phyloP scores from a whole-genome alignment of 2,329 filamentous ascomycete species.

The Onygena corvina region DNA sequence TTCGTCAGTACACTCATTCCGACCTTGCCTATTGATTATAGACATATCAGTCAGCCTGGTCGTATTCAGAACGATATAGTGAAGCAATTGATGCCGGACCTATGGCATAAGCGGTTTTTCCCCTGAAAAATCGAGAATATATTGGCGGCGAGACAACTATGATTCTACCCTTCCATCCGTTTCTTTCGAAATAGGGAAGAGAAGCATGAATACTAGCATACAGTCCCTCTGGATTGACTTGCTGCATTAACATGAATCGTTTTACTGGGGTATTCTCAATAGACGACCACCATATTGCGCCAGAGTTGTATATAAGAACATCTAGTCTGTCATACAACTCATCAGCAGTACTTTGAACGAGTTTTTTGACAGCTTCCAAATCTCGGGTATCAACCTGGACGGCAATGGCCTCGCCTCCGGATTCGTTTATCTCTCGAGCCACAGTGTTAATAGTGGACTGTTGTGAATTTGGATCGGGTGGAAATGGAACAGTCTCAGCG shows the following conservation, averaged over 20 bases:
- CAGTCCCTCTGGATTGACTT: conserved; percentile 61
- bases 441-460: conserved; percentile 72
- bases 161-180: conserved; percentile 49
- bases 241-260: conserved; percentile 67
- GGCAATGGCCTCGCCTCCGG: conserved; percentile 52
- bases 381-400: conserved; percentile 59
- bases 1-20: conserved; percentile 73
- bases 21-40: conserved; percentile 48
- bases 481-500: conserved; percentile 46
- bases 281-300: conserved; percentile 73
- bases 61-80: not conserved
- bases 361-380: conserved; percentile 46
- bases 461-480: conserved; percentile 63
- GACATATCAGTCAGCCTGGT: not conserved
- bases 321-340: conserved; percentile 53
- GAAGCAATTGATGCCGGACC: conserved; percentile 24
- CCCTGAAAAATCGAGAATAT: conserved; percentile 71
- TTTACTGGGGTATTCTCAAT: conserved; percentile 61
- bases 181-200: conserved; percentile 52
- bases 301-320: conserved; percentile 68
- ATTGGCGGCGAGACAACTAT: conserved; percentile 75
- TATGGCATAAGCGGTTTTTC: conserved; percentile 73
- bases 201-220: conserved; percentile 59
- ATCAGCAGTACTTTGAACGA: conserved; percentile 47
- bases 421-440: conserved; percentile 55